phyloP scores from a whole-genome alignment of 176 grass and related monocot genomes.

The sorghum (Sorghum bicolor) region DNA sequence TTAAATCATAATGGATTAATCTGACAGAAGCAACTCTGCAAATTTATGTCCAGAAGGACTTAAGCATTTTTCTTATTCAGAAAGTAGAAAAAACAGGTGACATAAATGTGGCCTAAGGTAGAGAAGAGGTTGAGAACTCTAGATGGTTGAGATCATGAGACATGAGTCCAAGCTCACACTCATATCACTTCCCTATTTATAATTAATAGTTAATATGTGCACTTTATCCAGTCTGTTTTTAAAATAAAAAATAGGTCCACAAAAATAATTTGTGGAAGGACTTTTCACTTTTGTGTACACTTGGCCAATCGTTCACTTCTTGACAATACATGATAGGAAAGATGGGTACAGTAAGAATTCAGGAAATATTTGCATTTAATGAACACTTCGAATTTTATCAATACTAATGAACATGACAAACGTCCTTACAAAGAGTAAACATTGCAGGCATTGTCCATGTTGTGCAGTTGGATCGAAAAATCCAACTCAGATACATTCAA shows the following conservation, averaged over 20 bases:
- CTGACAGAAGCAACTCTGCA: not conserved
- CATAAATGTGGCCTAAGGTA: not conserved
- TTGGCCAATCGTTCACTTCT: not conserved
- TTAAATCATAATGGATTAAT: not conserved
- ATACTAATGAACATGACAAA: not conserved
- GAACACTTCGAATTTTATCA: not conserved
- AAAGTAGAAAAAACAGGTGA: not conserved
- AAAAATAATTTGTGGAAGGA: not conserved
- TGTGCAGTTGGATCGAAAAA: slow-evolving; percentile 59
- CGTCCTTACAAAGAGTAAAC: not conserved
- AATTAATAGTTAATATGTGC: not conserved
- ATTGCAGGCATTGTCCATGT: slow-evolving; percentile 55
- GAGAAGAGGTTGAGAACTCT: not conserved
- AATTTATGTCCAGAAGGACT: not conserved
- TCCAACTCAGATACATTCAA: slow-evolving; percentile 54
- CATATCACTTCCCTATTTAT: not conserved
- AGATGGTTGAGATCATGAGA: not conserved
- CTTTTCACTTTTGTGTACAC: not conserved
- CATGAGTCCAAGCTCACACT: not conserved
- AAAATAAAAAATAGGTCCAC: not conserved
- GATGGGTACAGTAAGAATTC: not conserved
- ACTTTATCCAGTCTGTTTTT: not conserved
- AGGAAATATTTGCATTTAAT: not conserved
- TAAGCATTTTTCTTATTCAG: not conserved
- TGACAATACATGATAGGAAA: not conserved